These are phyloP conservation scores for Ploettnerulaceae sp. DNA, from an alignment of 2,329 filamentous ascomycete genomes.

Conservation along the genomic window DNA sequence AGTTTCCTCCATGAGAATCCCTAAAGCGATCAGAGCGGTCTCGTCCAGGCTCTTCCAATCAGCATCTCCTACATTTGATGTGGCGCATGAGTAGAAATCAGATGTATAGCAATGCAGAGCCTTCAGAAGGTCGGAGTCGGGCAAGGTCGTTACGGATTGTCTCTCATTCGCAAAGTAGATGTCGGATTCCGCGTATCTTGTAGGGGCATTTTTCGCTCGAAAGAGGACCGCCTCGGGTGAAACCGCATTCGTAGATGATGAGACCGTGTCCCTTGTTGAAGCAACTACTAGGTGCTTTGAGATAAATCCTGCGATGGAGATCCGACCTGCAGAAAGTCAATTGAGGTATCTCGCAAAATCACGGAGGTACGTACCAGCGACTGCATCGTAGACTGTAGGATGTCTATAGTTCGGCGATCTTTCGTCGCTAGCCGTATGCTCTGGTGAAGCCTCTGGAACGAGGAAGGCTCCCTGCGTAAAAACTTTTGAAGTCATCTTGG, in stretches of 20 bases:
- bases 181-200: conserved; percentile 65
- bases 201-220: conserved; percentile 56
- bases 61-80: conserved; percentile 27
- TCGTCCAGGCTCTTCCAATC: conserved; percentile 65
- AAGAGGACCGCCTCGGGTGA: conserved; percentile 70
- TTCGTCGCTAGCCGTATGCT: conserved; percentile 5
- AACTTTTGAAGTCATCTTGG: conserved; percentile 28
- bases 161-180: conserved; percentile 62
- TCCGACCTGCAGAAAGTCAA: conserved; percentile 35
- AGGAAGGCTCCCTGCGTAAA: conserved; percentile 22
- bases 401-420: conserved; percentile 30
- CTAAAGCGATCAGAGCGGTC: conserved; percentile 70
- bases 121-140: conserved; percentile 65
- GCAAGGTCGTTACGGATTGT: conserved; percentile 51
- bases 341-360: background rate
- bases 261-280: conserved; percentile 29
- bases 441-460: conserved; percentile 13
- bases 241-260: conserved; percentile 37
- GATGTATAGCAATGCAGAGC: conserved; percentile 64
- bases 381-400: conserved; percentile 66
- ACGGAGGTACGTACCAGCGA: conserved; percentile 43
- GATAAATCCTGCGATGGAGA: conserved; percentile 42
- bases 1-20: conserved; percentile 70
- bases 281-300: conserved; percentile 24
- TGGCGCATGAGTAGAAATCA: conserved; percentile 52